phyloP scores from a whole-genome alignment of 208 protist species.

The Leishmania turanica region DNA sequence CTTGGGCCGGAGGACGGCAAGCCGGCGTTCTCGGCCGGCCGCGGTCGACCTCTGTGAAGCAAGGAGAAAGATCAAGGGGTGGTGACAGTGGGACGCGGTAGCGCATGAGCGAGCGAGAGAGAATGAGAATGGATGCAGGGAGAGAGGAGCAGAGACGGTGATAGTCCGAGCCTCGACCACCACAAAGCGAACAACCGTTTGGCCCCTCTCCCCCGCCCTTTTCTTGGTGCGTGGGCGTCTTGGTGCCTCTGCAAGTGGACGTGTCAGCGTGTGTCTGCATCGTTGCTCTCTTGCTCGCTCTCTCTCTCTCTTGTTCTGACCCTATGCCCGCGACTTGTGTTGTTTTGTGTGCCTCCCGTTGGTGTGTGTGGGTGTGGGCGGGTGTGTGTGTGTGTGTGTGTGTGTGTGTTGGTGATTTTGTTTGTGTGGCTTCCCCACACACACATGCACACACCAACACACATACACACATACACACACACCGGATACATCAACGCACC shows the following conservation, averaged over 20 bases:
- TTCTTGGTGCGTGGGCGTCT: slow-evolving; percentile 1
- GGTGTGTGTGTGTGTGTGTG: not conserved
- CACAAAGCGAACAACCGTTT: not conserved
- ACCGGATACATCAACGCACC: not conserved
- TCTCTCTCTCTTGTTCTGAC: not conserved
- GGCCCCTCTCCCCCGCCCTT: not conserved
- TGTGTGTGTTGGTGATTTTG: not conserved
- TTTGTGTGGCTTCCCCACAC: not conserved
- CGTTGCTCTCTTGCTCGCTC: not conserved
- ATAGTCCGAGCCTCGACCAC: not conserved
- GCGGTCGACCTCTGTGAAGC: slow-evolving; percentile 49
- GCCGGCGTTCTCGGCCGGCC: slow-evolving; percentile 59
- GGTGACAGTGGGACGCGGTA: not conserved
- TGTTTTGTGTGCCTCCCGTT: not conserved
- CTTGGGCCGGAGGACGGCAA: slow-evolving; percentile 61
- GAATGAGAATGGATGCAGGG: not conserved
- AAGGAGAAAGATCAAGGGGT: not conserved
- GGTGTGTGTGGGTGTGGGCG: not conserved
- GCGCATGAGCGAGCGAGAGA: not conserved
- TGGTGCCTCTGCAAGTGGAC: slow-evolving; percentile 12
- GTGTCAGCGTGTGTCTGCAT: slow-evolving; percentile 11
- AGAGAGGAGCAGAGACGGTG: not conserved
- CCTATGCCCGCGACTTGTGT: not conserved
- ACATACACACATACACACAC: not conserved
- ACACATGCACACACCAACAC: not conserved